Percentiles rank a stretch among this genome's conserved stretches.
Conservation (phyloP, 2,329 filamentous ascomycete species). For the Colletotrichum sp. region DNA sequence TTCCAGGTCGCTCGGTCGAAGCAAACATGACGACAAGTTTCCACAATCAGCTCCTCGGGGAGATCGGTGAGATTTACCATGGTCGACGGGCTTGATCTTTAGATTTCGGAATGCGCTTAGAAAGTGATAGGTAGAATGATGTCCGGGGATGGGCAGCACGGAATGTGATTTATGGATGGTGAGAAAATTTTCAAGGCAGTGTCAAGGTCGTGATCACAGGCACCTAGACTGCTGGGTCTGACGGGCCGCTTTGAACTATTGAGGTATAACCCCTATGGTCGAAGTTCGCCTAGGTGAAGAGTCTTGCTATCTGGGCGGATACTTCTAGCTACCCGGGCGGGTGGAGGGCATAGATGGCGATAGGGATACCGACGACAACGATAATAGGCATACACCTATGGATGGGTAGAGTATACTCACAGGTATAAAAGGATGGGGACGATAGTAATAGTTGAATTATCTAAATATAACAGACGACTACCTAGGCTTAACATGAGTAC, state of each 20-base stretch:
- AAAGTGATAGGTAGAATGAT: not conserved
- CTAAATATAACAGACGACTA: no score
- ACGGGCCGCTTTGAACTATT: fast-evolving
- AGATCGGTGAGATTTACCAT: not conserved
- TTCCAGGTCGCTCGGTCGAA: not conserved
- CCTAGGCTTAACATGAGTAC: no score
- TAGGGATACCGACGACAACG: no score
- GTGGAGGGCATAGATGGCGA: no score
- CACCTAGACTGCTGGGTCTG: fast-evolving
- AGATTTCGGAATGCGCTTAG: not conserved
- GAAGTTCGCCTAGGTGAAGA: not conserved
- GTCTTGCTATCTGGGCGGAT: no score
- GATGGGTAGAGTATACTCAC: fast-evolving
- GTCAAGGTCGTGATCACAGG: not conserved
- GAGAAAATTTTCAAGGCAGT: not conserved
- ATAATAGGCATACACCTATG: no score
- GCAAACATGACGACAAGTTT: not conserved
- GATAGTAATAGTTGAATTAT: no score
- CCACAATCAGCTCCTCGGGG: not conserved
- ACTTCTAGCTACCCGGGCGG: no score
- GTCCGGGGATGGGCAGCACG: not conserved
- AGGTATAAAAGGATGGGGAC: no score
- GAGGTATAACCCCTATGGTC: not conserved
- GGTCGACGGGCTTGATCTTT: fast-evolving
- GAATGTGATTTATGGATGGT: fast-evolving